Conservation (phyloP, 805 yeast species). For the Candida methanosorbosa region DNA sequence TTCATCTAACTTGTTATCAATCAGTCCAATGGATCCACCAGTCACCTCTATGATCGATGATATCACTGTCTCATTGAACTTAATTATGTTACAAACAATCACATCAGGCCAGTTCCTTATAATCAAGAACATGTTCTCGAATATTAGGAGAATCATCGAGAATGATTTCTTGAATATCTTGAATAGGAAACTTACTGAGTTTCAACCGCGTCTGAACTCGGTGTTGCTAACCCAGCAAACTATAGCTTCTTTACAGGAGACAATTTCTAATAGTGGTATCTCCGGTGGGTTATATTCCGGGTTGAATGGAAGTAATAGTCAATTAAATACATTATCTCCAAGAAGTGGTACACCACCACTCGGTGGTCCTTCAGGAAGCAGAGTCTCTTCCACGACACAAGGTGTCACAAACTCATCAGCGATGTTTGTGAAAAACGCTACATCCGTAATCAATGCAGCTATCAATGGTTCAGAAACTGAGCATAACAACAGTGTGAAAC, state of each 20-base stretch:
- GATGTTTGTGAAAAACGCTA: slow-evolving; percentile 35
- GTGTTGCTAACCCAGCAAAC: slow-evolving; percentile 16
- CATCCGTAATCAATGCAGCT: slow-evolving; percentile 25
- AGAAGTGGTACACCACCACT: slow-evolving; percentile 22
- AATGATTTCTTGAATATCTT: slow-evolving; percentile 54
- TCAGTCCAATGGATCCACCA: slow-evolving; percentile 50
- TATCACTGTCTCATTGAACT: slow-evolving; percentile 62
- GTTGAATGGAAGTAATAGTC: not conserved
- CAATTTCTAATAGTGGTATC: not conserved
- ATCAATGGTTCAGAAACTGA: slow-evolving; percentile 26
- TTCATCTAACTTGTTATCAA: slow-evolving; percentile 11
- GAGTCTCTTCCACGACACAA: slow-evolving; percentile 15
- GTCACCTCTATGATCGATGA: slow-evolving; percentile 86
- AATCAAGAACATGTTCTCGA: slow-evolving; percentile 45
- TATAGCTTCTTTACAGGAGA: slow-evolving; percentile 9
- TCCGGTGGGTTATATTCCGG: not conserved
- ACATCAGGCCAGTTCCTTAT: slow-evolving; percentile 62
- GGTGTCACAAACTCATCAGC: slow-evolving; percentile 4
- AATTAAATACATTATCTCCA: slow-evolving; percentile 13
- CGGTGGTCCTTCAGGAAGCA: slow-evolving; percentile 13
- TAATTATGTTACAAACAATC: slow-evolving; percentile 53
- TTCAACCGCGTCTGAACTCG: slow-evolving; percentile 29
- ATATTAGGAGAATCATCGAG: slow-evolving; percentile 51
- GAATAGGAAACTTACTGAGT: slow-evolving; percentile 35
- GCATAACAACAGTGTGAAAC: slow-evolving; percentile 35